Evolutionary conservation across 768 basidiomycete genomes (phyloP), one percentile per base, ranked within the genome.

Genomic region (Naganishia randhawae): DNA sequence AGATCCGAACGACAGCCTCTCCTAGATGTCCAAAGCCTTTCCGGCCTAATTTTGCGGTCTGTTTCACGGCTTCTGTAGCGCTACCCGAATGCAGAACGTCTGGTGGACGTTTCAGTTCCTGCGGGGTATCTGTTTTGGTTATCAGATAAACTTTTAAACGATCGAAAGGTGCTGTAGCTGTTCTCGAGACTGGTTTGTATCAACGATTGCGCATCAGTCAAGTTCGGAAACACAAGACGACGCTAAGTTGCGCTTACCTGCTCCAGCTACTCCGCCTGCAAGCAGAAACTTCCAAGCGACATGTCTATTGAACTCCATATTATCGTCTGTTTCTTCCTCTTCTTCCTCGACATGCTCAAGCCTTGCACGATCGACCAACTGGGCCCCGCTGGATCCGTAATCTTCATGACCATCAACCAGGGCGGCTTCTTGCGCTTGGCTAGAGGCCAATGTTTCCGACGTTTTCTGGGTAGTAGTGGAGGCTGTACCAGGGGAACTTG

Each of bases 161-260:
- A 82, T 99, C 96, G 72, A 97, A 98, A 0, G 96, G 96, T 7
- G 96, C 96, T 0, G 96, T 99, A 69, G 91, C 93, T 51, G 94
- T 90, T 73, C 96, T 85, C 16, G 95, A 98, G 32, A 97, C 96
- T 96, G 74, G 25, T 62, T 22, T 25, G 22, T 1, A 22, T 2
- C 4, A 35, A 22, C 29, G 31, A 2, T 7, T 5, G 39, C 27
- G 6, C 4, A 39, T 25, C 37, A 29, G 37, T 41, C 39, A 10
- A 13, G 16, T 16, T 9, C 19, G 8, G 32, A 35, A 16, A 7
- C 22, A 11, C 11, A 48, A 63, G n/a, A 39, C 27, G 27, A 50
- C 17, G 25, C 37, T 3, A 79, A 22, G 3, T 22, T n/a, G 3
- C 3, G 19, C 86, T 81, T 76, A 92, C 94, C 90, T 70, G 90